A percentile compares a stretch with the other conserved stretches of the same genome.
phyloP scores from a whole-genome alignment of 129 eudicot species.

The Flaveria bidentis region DNA sequence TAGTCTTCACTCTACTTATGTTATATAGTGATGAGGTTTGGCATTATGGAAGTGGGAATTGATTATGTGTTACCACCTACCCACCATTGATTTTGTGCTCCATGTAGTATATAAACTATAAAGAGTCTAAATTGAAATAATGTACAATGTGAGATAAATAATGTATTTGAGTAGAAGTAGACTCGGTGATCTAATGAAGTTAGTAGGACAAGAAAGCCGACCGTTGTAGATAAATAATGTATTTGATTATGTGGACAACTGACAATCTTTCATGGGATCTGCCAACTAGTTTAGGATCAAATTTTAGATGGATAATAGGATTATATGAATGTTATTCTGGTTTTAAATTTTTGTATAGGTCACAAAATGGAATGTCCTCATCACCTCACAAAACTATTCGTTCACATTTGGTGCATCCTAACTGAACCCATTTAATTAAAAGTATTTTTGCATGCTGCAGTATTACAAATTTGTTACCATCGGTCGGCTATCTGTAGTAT shows the following conservation, averaged over 20 bases:
- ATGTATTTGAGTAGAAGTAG: not conserved
- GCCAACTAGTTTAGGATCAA: not conserved
- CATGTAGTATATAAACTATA: not conserved
- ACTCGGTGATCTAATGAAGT: conserved; percentile 4
- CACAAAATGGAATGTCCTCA: not conserved
- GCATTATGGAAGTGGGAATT: not conserved
- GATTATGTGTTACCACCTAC: not conserved
- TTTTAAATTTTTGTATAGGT: not conserved
- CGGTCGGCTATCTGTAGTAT: not conserved
- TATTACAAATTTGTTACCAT: not conserved
- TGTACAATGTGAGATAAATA: not conserved
- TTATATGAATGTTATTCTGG: not conserved
- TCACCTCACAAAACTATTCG: not conserved
- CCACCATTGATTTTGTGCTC: not conserved
- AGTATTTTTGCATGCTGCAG: not conserved
- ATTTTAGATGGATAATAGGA: not conserved
- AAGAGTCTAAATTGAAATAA: not conserved
- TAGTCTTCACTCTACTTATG: not conserved
- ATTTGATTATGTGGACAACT: too few species aligned
- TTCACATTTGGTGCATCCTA: not conserved
- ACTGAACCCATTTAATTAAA: not conserved
- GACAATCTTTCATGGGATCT: not conserved
- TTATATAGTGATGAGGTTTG: not conserved
- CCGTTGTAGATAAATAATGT: too few species aligned
- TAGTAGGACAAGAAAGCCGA: not conserved